Evolutionary conservation across 108 stramenopile species (phyloP).

Genomic region (Poteriospumella lacustris): DNA sequence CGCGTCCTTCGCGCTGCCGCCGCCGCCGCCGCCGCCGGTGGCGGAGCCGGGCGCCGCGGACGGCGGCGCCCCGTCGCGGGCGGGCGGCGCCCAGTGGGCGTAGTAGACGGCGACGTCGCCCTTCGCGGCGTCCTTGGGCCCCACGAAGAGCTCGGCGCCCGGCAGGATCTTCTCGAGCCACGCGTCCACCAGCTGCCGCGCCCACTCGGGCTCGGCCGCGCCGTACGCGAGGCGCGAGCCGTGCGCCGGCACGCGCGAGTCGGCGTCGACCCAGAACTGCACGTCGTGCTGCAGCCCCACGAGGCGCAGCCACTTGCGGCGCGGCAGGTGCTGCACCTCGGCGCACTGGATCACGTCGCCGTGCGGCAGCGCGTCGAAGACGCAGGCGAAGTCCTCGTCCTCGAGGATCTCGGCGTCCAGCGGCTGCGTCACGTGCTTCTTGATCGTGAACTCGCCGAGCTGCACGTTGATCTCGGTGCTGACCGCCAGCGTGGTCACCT

Average conservation of each 20-base stretch:
- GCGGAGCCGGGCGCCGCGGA: background rate
- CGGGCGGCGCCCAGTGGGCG: no score
- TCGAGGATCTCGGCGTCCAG: slow-evolving; percentile 79
- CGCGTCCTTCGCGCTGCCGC: background rate
- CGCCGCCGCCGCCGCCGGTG: background rate
- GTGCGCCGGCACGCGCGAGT: slow-evolving; percentile 38
- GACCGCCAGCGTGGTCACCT: slow-evolving; percentile 89
- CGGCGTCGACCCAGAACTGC: slow-evolving; percentile 68
- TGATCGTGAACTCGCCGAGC: slow-evolving; percentile 92
- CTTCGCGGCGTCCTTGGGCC: slow-evolving; percentile 15
- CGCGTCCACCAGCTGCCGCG: slow-evolving; percentile 73
- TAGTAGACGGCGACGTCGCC: background rate
- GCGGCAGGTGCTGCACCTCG: slow-evolving; percentile 89
- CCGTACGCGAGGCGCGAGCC: background rate
- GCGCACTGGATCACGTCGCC: slow-evolving; percentile 66
- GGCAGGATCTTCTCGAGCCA: slow-evolving; percentile 77
- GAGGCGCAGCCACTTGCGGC: slow-evolving; percentile 88
- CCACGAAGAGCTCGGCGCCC: slow-evolving; percentile 74
- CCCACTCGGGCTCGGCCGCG: slow-evolving; percentile 57
- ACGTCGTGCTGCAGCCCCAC: slow-evolving; percentile 93
- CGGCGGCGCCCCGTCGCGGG: no score
- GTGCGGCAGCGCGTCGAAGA: slow-evolving; percentile 52
- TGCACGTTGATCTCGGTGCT: slow-evolving; percentile 92
- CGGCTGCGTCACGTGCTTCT: slow-evolving; percentile 91
- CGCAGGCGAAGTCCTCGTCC: slow-evolving; percentile 69